Percentiles rank a stretch among this genome's conserved stretches.
These are phyloP conservation scores for Bodo saltans DNA, from an alignment of 78 protist species.

Conservation along the genomic window DNA sequence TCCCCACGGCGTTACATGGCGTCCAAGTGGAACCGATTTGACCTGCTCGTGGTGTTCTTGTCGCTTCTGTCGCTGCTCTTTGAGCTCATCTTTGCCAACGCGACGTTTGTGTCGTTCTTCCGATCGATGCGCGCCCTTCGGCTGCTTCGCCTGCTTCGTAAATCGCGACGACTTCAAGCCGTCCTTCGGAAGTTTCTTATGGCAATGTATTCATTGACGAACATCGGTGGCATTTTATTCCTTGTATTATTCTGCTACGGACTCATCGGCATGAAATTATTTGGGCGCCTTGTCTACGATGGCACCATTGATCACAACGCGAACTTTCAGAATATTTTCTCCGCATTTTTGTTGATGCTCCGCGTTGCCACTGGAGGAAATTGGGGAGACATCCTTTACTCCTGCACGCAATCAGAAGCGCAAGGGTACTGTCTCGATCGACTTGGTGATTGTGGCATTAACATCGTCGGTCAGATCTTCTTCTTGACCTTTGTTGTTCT, in stretches of 20 bases:
- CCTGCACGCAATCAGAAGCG: too few relatives aligned
- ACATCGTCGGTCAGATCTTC: not conserved
- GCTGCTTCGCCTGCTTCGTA: not conserved
- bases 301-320: conserved; percentile 3
- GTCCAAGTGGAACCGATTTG: conserved; percentile 33
- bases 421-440: too few relatives aligned
- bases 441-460: conserved; percentile 34
- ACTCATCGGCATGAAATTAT: conserved; percentile 32
- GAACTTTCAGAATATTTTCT: conserved; percentile 35
- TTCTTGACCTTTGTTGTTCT: not conserved
- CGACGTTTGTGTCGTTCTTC: not conserved
- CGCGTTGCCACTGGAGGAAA: conserved; percentile 34
- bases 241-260: conserved; percentile 32
- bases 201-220: not conserved
- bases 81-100: not conserved
- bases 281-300: conserved; percentile 3
- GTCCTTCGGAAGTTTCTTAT: not conserved
- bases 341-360: conserved; percentile 16
- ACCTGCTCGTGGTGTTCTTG: conserved; percentile 10
- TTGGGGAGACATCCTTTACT: conserved; percentile 37
- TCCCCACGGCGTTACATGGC: not conserved
- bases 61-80: not conserved
- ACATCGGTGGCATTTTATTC: conserved; percentile 17
- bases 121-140: not conserved
- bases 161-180: not conserved